Evolutionary conservation across 352 stramenopile species (phyloP), one percentile per base, ranked within the genome.

Genomic region (Pythium vanterpoolii): DNA sequence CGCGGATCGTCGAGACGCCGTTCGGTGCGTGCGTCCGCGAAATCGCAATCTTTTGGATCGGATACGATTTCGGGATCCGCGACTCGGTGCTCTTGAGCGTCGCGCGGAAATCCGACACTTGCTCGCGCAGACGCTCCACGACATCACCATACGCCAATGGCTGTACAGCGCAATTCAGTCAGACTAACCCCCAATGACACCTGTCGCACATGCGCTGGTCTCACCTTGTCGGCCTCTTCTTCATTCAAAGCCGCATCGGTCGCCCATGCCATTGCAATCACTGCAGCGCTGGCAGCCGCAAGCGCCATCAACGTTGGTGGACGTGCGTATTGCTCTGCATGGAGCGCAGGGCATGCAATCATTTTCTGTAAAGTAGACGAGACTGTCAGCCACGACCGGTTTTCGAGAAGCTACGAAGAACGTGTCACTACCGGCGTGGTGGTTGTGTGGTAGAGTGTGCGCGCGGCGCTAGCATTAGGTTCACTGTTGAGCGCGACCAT

Each of bases 21-120:
- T 93, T 93, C 1, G 84, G 84, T 16, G 84, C 84, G 58, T 86
- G 70, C 2, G 86, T 80, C 30, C 76, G 80, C n/a, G 84, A 90
- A 43, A 91, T 89, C 10, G 73, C 77, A 47, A 93, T 90, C 62
- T 91, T 93, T 49, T 87, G 83, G 44, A 93, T 91, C 11, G 84
- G 82, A 64, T 79, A 90, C 24, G 71, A 75, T 63, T 91, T 89
- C 2, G 84, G 84, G 23, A 92, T 75, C 23, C 81, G 79, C 54
- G 75, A 82, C 49, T 91, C 78, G 1, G 71, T 72, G 56, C 77
- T 84, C 60, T 89, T 90, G n/a, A 93, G 70, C 23, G 76, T 86
- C 27, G 72, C 62, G 3, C 84, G 82, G 47, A 93, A 93, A 63
- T 91, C 78, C 14, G 82, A 90, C 38, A 93, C 77, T 34, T 87